Evolutionary conservation across 371 early-diverging fungal genomes (phyloP).

Genomic region (Rhizopus arrhizus): DNA sequence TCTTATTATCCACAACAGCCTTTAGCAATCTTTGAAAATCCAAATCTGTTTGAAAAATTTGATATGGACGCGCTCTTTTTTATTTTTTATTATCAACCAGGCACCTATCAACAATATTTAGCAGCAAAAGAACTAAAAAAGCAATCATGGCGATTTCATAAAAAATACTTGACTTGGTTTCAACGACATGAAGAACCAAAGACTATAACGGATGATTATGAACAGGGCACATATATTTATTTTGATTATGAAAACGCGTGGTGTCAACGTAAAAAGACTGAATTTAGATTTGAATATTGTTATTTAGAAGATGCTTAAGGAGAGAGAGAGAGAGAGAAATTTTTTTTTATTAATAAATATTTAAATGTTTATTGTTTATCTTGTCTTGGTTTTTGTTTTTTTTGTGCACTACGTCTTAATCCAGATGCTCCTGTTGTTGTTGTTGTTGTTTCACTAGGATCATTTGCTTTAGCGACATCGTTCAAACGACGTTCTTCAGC

Average conservation of each 20-base stretch:
- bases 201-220: constrained; percentile 96
- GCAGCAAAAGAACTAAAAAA: constrained; percentile 96
- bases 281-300: constrained; percentile 67
- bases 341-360: constrained; percentile 1
- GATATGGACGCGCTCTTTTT: constrained; percentile 98
- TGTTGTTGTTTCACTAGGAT: constrained; percentile 1
- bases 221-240: constrained; percentile 98
- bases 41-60: constrained; percentile 86
- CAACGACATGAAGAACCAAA: constrained; percentile 98
- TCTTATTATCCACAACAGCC: constrained; percentile 90
- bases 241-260: constrained; percentile 99
- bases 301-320: constrained; percentile 34
- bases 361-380: neutral
- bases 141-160: constrained; percentile 99
- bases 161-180: constrained; percentile 99
- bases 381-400: neutral
- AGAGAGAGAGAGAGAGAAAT: neutral
- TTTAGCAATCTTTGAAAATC: constrained; percentile 78
- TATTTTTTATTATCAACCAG: constrained; percentile 97
- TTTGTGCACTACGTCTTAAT: neutral
- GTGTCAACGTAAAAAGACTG: constrained; percentile 97
- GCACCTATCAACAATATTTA: constrained; percentile 95
- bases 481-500: constrained; percentile 34
- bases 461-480: constrained; percentile 22
- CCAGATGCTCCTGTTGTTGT: constrained; percentile 6